A percentile compares a stretch with the other conserved stretches of the same genome.
These are phyloP conservation scores for Aaosphaeria arxii DNA, from an alignment of 2,329 filamentous ascomycete genomes.

Conservation along the genomic window DNA sequence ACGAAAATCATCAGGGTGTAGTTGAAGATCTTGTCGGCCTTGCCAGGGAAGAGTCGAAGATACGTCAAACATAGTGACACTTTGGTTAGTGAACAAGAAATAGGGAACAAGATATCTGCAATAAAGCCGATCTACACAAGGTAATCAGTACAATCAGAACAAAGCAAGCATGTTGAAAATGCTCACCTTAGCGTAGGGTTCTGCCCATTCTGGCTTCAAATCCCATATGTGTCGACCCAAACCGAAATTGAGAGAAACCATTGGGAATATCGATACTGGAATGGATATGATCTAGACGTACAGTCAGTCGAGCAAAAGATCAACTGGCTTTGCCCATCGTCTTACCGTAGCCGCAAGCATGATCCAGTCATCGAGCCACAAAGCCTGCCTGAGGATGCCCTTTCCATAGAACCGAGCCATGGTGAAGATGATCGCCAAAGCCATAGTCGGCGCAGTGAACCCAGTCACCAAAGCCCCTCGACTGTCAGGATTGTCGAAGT, in stretches of 20 bases:
- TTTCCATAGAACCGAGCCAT: slow-evolving; percentile 19
- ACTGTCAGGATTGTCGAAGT: slow-evolving; percentile 20
- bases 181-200: slow-evolving; percentile 18
- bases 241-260: slow-evolving; percentile 16
- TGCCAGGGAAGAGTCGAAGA: slow-evolving; percentile 22
- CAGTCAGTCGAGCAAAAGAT: not conserved
- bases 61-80: slow-evolving; percentile 28
- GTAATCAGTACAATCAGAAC: not conserved
- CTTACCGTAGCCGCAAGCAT: slow-evolving; percentile 22
- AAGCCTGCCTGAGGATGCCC: slow-evolving; percentile 14
- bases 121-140: slow-evolving; percentile 14
- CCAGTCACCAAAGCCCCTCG: slow-evolving; percentile 14
- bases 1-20: slow-evolving; percentile 15
- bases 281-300: slow-evolving; percentile 10
- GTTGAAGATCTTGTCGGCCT: slow-evolving; percentile 18
- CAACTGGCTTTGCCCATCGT: not conserved
- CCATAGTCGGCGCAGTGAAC: slow-evolving; percentile 12
- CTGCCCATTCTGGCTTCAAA: slow-evolving; percentile 19
- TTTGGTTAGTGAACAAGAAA: slow-evolving; percentile 22
- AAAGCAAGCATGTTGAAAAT: not conserved
- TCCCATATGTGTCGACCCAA: slow-evolving; percentile 27
- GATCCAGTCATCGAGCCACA: slow-evolving; percentile 23
- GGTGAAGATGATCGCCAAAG: slow-evolving; percentile 15
- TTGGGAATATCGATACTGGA: slow-evolving; percentile 16
- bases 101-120: slow-evolving; percentile 20